These are phyloP conservation scores for Aspergillus saccharolyticus DNA, from an alignment of 495 filamentous ascomycete genomes.

Conservation along the genomic window DNA sequence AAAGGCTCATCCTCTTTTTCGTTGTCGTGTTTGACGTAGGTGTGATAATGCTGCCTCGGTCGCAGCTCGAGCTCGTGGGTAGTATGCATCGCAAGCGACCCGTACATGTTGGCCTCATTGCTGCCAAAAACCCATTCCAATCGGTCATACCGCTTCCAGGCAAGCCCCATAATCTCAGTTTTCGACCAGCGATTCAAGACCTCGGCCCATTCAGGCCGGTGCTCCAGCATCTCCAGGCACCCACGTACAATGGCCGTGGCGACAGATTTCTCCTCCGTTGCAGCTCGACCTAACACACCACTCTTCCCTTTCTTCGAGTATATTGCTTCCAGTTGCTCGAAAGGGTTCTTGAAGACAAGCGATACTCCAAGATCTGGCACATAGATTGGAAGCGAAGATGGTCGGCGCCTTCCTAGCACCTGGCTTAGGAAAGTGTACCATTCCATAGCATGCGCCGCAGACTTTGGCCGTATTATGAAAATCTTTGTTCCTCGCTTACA, in stretches of 20 bases:
- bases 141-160: slow-evolving; percentile 72
- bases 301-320: slow-evolving; percentile 38
- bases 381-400: slow-evolving; percentile 56
- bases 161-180: slow-evolving; percentile 62
- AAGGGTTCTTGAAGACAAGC: slow-evolving; percentile 59
- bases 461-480: slow-evolving; percentile 63
- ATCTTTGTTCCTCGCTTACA: slow-evolving; percentile 55
- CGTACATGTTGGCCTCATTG: slow-evolving; percentile 71
- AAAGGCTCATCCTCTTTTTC: slow-evolving; percentile 52
- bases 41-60: slow-evolving; percentile 66
- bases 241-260: slow-evolving; percentile 52
- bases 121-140: slow-evolving; percentile 69
- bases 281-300: slow-evolving; percentile 40
- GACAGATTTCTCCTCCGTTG: slow-evolving; percentile 48
- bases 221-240: slow-evolving; percentile 56
- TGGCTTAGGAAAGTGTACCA: slow-evolving; percentile 71
- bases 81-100: slow-evolving; percentile 65
- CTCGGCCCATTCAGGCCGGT: slow-evolving; percentile 57
- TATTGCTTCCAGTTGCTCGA: slow-evolving; percentile 49
- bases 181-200: slow-evolving; percentile 57
- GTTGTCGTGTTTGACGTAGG: slow-evolving; percentile 36
- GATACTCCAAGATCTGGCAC: slow-evolving; percentile 65
- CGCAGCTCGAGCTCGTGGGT: slow-evolving; percentile 72
- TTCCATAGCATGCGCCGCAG: slow-evolving; percentile 60
- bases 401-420: slow-evolving; percentile 54